These are phyloP conservation scores for Arachnopeziza araneosa DNA, from an alignment of 2,329 filamentous ascomycete species.

Conservation along the genomic window DNA sequence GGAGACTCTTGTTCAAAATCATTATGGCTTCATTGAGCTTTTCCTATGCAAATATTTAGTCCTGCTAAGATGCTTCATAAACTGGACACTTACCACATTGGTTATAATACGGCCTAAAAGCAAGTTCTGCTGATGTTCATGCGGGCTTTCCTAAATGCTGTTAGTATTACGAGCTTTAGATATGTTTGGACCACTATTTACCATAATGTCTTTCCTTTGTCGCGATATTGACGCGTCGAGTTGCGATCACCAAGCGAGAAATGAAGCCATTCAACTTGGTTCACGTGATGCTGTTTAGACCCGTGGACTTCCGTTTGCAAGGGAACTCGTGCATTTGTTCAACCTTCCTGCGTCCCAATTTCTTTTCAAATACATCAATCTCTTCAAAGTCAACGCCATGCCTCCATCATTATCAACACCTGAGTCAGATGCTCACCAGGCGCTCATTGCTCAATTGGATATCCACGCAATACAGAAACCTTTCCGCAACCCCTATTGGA, in stretches of 20 bases:
- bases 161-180: not conserved
- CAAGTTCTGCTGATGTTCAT: conserved; percentile 94
- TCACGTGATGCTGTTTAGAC: not conserved
- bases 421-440: conserved; percentile 63
- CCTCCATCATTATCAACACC: conserved; percentile 25
- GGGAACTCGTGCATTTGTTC: not conserved
- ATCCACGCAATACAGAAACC: conserved; percentile 79
- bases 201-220: conserved; percentile 5
- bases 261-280: not conserved
- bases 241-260: not conserved
- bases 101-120: conserved; percentile 92
- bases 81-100: conserved; percentile 71
- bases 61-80: conserved; percentile 58
- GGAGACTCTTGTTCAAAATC: conserved; percentile 86
- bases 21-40: conserved; percentile 94
- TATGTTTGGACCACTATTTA: not conserved
- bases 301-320: not conserved
- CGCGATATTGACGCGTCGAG: conserved; percentile 11
- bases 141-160: conserved; percentile 71
- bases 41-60: conserved; percentile 72
- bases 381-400: conserved; percentile 15
- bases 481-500: conserved; percentile 89
- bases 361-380: not conserved
- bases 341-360: not conserved
- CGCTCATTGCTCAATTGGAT: conserved; percentile 86